These are phyloP conservation scores for Hypholoma fasciculare DNA, from an alignment of 768 basidiomycete species.

Conservation along the genomic window DNA sequence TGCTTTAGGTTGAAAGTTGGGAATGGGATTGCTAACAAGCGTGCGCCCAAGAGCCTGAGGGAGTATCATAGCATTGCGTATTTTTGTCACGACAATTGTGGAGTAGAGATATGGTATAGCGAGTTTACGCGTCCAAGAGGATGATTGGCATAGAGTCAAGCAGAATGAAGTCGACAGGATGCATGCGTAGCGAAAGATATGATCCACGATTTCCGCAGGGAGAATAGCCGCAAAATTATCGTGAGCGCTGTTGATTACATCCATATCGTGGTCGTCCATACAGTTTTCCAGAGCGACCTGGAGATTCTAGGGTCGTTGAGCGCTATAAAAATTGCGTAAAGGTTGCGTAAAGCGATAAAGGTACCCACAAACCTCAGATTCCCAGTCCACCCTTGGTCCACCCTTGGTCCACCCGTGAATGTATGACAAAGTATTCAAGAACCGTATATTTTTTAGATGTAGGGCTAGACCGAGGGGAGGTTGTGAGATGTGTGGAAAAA, in stretches of 20 bases:
- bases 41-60: neutral
- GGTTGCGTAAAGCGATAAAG: no score
- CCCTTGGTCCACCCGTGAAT: no score
- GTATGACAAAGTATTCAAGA: no score
- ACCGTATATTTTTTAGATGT: no score
- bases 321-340: no score
- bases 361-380: no score
- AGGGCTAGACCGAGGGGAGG: no score
- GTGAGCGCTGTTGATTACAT: neutral
- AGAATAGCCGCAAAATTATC: neutral
- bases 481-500: neutral
- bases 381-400: no score
- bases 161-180: constrained; percentile 17
- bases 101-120: constrained; percentile 25
- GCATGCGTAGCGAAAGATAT: constrained; percentile 19
- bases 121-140: constrained; percentile 22
- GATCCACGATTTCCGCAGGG: constrained; percentile 21
- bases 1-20: constrained; percentile 6
- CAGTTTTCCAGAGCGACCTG: neutral
- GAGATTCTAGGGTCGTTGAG: no score
- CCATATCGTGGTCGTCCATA: neutral
- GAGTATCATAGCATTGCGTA: neutral
- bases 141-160: constrained; percentile 16
- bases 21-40: neutral
- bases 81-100: constrained; percentile 15